Conservation (phyloP, 2,329 filamentous ascomycete genomes). For the Neurospora crassa region DNA sequence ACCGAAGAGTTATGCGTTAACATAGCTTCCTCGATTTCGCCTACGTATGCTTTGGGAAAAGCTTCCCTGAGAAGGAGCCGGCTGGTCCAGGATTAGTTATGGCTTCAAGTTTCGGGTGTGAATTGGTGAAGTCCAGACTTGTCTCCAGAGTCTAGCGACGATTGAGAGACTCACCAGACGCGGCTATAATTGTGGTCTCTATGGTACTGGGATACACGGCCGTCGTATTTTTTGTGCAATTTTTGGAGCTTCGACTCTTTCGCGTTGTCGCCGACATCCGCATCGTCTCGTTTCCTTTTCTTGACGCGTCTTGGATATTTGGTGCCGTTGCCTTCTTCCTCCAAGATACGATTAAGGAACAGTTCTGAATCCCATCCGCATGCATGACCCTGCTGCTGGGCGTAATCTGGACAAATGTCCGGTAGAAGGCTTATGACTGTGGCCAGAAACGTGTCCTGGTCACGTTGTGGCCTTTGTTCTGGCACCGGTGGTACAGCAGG, state of each 20-base stretch:
- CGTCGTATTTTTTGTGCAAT: slow-evolving; percentile 2
- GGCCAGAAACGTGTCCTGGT: neutral
- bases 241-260: slow-evolving; percentile 7
- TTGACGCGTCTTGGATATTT: slow-evolving; percentile 26
- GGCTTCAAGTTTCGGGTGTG: neutral
- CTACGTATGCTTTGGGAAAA: slow-evolving; percentile 24
- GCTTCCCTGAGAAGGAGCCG: slow-evolving; percentile 24
- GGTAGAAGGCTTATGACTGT: slow-evolving; percentile 17
- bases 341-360: slow-evolving; percentile 30
- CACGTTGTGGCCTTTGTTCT: neutral
- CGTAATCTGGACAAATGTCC: slow-evolving; percentile 33
- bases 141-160: neutral
- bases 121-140: neutral
- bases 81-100: slow-evolving; percentile 8
- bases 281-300: slow-evolving; percentile 26
- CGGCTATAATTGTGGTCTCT: slow-evolving; percentile 5
- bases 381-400: slow-evolving; percentile 21
- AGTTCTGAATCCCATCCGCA: slow-evolving; percentile 21
- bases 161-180: slow-evolving; percentile 9
- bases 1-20: slow-evolving; percentile 20
- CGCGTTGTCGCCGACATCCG: slow-evolving; percentile 11
- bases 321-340: slow-evolving; percentile 28
- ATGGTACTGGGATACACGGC: neutral
- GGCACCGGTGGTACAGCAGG: neutral
- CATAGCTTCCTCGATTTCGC: slow-evolving; percentile 19